Conservation (phyloP, 1,284 basidiomycete genomes). For the Taiwanofungus camphoratus region DNA sequence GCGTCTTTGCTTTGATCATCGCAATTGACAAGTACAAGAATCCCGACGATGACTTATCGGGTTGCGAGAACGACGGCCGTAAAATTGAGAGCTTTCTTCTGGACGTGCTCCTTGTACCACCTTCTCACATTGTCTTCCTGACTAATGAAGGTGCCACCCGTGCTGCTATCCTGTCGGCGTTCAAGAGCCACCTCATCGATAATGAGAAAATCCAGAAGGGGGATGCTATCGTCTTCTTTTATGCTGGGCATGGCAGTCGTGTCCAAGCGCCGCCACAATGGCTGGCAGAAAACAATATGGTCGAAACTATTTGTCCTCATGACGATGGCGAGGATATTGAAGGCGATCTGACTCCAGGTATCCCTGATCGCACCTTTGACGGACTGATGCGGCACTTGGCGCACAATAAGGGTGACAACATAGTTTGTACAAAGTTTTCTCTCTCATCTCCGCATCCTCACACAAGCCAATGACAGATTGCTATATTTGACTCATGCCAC, state of each 20-base stretch:
- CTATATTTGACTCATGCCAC: constrained; percentile 14
- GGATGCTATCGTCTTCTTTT: constrained; percentile 8
- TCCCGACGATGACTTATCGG: background rate
- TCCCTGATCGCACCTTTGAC: constrained; percentile 10
- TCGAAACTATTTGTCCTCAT: constrained; percentile 8
- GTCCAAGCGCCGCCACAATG: background rate
- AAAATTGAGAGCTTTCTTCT: background rate
- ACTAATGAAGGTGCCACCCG: constrained; percentile 1
- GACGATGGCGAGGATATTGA: background rate
- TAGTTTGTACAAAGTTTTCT: constrained; percentile 4
- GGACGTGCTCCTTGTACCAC: background rate
- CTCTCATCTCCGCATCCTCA: background rate
- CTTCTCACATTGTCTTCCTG: background rate
- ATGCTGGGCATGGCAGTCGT: constrained; percentile 7
- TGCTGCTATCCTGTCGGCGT: background rate
- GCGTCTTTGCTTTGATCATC: constrained; percentile 1
- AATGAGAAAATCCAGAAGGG: constrained; percentile 1
- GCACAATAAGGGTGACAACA: constrained; percentile 11
- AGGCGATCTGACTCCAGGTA: constrained; percentile 4
- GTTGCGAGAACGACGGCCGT: constrained; percentile 1
- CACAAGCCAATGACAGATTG: background rate
- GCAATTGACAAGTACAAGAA: constrained; percentile 1
- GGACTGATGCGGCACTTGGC: constrained; percentile 6
- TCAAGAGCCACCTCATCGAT: background rate
- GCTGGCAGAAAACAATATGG: background rate